Percentiles rank a stretch among this genome's conserved stretches.
Conservation (phyloP, 192 early-diverging fungal genomes). For the Powellomyces hirtus region DNA sequence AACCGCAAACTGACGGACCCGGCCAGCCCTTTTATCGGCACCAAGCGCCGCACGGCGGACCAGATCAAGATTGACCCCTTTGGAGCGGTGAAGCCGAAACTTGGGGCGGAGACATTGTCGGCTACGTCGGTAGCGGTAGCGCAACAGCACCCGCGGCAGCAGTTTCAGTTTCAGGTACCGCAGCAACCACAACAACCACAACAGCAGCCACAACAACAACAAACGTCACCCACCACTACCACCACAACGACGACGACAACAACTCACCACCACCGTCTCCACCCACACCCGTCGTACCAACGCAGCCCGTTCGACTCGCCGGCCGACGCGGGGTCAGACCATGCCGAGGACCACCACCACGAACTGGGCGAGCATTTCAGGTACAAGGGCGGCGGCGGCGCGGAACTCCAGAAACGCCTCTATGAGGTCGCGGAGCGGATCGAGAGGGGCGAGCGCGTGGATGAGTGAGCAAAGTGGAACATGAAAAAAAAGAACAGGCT, state of each 20-base stretch:
- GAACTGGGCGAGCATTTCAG: background rate
- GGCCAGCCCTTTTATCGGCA: conserved; percentile 36
- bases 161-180: too few species aligned
- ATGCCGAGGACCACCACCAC: background rate
- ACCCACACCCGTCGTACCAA: background rate
- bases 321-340: background rate
- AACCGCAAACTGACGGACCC: conserved; percentile 55
- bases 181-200: too few species aligned
- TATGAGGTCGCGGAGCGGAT: conserved; percentile 9
- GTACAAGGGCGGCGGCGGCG: background rate
- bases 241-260: background rate
- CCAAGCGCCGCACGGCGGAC: conserved; percentile 19
- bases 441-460: background rate
- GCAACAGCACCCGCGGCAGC: too few species aligned
- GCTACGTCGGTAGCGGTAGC: too few species aligned
- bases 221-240: background rate
- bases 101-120: background rate
- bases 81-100: background rate
- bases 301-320: background rate
- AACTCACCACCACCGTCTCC: too few species aligned
- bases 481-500: too few species aligned
- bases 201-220: too few species aligned
- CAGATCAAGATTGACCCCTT: background rate
- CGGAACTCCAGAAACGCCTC: background rate
- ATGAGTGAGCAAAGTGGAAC: too few species aligned